A percentile compares a stretch with the other conserved stretches of the same genome.
Evolutionary conservation across 1,284 basidiomycete genomes (phyloP).

Genomic region (Sporisorium reilianum): DNA sequence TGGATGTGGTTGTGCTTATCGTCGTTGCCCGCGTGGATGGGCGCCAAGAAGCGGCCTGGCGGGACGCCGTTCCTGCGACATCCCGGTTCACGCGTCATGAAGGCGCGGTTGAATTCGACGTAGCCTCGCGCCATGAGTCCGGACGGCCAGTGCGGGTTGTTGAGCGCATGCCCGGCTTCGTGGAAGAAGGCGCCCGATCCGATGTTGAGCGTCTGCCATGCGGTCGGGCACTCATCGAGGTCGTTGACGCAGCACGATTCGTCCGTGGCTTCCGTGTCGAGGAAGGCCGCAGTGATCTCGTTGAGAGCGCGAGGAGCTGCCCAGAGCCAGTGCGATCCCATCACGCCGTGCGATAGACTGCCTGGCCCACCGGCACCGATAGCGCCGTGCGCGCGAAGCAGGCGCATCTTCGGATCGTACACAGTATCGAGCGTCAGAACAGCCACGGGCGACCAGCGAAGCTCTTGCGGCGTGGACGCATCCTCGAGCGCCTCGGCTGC

Average conservation of each 20-base stretch:
- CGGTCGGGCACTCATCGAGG: conserved; percentile 41
- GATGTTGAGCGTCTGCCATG: conserved; percentile 55
- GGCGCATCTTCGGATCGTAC: conserved; percentile 41
- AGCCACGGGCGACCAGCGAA: conserved; percentile 41
- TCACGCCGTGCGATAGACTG: conserved; percentile 39
- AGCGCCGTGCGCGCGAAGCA: conserved; percentile 54
- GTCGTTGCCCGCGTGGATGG: conserved; percentile 44
- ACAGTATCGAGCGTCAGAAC: conserved; percentile 48
- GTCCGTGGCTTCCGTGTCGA: conserved; percentile 46
- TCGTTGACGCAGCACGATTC: conserved; percentile 51
- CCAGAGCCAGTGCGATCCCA: conserved; percentile 59
- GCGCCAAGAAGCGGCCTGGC: conserved; percentile 13
- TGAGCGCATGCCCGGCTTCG: conserved; percentile 50
- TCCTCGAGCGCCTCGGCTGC: conserved; percentile 39
- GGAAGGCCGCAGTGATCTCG: conserved; percentile 37
- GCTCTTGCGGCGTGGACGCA: conserved; percentile 21
- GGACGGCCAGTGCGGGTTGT: conserved; percentile 48
- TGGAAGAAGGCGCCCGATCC: conserved; percentile 54
- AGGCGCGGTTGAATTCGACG: conserved; percentile 54
- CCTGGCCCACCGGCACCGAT: conserved; percentile 43
- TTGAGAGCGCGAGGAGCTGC: conserved; percentile 39
- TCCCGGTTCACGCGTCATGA: conserved; percentile 54
- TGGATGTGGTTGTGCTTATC: conserved; percentile 50
- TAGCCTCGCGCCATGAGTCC: conserved; percentile 57
- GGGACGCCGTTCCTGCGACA: conserved; percentile 19